Conservation (phyloP, 2,329 filamentous ascomycete species). For the Boeremia lycopersici region DNA sequence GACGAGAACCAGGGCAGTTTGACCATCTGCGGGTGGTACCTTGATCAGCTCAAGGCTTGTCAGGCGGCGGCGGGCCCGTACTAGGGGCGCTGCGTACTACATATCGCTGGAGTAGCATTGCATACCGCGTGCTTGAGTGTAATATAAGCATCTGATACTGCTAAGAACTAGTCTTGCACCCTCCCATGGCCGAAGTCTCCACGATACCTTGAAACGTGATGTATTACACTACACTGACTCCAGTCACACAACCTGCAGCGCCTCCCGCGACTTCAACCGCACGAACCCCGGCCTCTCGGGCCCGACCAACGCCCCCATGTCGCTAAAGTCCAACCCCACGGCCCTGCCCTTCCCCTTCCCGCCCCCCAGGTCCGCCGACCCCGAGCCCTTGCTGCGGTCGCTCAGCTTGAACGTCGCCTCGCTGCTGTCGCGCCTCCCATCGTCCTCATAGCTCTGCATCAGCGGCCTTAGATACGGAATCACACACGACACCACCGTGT, state of each 20-base stretch:
- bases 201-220: no score
- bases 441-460: slow-evolving; percentile 19
- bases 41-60: slow-evolving; percentile 80
- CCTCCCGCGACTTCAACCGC: background rate
- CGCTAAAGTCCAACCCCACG: background rate
- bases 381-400: background rate
- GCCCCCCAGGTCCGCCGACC: background rate
- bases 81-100: no score
- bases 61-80: slow-evolving; percentile 56
- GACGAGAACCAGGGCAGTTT: slow-evolving; percentile 93
- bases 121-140: no score
- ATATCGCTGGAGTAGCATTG: no score
- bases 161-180: no score
- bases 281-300: background rate
- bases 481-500: slow-evolving; percentile 18
- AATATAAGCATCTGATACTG: slow-evolving; percentile 3
- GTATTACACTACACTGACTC: no score
- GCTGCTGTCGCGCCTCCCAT: background rate
- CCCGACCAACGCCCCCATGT: background rate
- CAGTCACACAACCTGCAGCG: background rate
- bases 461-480: slow-evolving; percentile 18
- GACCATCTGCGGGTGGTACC: slow-evolving; percentile 96
- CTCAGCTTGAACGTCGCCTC: background rate
- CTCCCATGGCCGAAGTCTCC: no score
- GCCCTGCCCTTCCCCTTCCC: background rate